Evolutionary conservation across 352 stramenopile species (phyloP).

Genomic region (Globisporangium middletonii): DNA sequence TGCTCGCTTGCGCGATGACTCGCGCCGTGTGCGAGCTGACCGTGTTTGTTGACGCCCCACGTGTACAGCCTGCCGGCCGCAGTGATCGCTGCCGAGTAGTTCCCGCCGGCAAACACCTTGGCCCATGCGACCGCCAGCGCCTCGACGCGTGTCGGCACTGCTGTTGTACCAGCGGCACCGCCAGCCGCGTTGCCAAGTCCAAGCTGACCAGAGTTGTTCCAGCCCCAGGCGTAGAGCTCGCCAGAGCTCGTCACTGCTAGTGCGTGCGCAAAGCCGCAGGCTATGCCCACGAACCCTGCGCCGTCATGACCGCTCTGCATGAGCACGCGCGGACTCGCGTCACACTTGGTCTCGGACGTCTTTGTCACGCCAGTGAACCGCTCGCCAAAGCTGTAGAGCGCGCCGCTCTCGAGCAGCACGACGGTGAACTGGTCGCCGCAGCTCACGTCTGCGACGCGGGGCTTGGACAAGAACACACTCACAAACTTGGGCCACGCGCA

Average conservation of each 20-base stretch:
- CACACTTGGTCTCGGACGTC: slow-evolving; percentile 11
- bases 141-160: slow-evolving; percentile 15
- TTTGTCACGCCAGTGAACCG: slow-evolving; percentile 30
- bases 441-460: slow-evolving; percentile 34
- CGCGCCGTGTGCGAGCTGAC: slow-evolving; percentile 39
- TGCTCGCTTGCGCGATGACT: slow-evolving; percentile 18
- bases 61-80: slow-evolving; percentile 34
- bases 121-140: slow-evolving; percentile 22
- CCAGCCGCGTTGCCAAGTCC: slow-evolving; percentile 32
- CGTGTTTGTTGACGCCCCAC: slow-evolving; percentile 48
- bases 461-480: slow-evolving; percentile 35
- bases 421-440: slow-evolving; percentile 82
- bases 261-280: slow-evolving; percentile 59
- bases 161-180: slow-evolving; percentile 10
- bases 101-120: slow-evolving; percentile 51
- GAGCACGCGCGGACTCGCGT: slow-evolving; percentile 21
- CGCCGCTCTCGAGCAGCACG: slow-evolving; percentile 51
- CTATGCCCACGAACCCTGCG: slow-evolving; percentile 45
- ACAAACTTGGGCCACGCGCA: slow-evolving; percentile 80
- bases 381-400: slow-evolving; percentile 77
- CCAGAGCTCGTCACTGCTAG: slow-evolving; percentile 54
- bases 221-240: slow-evolving; percentile 64
- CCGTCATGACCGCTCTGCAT: slow-evolving; percentile 20
- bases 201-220: slow-evolving; percentile 79
- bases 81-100: slow-evolving; percentile 52